These are phyloP conservation scores for Lasiodiplodia hormozganensis DNA, from an alignment of 2,329 filamentous ascomycete species.

Conservation along the genomic window DNA sequence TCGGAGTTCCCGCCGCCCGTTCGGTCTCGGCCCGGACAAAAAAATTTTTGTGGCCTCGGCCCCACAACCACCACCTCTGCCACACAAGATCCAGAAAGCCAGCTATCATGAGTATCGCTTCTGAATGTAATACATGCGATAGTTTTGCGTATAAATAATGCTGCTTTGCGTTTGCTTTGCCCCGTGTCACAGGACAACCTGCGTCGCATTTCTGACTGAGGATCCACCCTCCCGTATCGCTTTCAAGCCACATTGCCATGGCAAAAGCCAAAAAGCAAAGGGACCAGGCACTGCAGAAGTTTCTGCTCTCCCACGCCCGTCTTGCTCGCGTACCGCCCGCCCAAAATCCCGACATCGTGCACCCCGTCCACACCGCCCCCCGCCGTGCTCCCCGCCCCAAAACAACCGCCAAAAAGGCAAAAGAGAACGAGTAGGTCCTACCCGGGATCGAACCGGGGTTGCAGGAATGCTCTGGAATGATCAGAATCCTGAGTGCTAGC, in stretches of 20 bases:
- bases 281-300: too few species aligned
- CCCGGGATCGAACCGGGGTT: constrained; percentile 14
- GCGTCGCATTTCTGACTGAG: too few species aligned
- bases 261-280: too few species aligned
- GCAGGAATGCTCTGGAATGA: neutral
- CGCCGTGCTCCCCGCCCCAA: neutral
- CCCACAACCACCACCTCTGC: neutral
- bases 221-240: too few species aligned
- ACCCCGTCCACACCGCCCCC: neutral
- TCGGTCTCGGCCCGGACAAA: neutral
- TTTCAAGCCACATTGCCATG: too few species aligned
- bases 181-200: too few species aligned
- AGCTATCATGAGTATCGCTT: neutral
- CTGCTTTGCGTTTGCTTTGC: too few species aligned
- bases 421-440: neutral
- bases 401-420: neutral
- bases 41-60: neutral
- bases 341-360: neutral
- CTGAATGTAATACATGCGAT: neutral
- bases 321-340: too few species aligned
- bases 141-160: neutral
- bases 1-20: neutral
- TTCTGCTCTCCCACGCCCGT: too few species aligned
- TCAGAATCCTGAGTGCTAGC: constrained; percentile 16
- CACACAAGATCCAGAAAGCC: too few species aligned